phyloP scores from a whole-genome alignment of 805 yeast genomes.

The Metschnikowia noctiluminum region DNA sequence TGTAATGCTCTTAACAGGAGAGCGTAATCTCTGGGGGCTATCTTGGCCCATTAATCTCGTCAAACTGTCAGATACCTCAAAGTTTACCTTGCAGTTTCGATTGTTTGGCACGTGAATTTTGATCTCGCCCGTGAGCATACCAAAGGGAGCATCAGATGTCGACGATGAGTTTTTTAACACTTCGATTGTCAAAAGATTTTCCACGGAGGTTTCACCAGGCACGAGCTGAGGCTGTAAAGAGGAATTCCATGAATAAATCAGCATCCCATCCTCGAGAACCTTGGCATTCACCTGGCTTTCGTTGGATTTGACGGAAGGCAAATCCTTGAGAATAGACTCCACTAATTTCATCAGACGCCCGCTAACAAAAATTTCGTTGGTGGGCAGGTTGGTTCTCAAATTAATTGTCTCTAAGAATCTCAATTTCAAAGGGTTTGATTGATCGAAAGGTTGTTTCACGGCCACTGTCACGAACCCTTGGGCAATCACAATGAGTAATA shows the following conservation, averaged over 20 bases:
- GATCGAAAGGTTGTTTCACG: conserved; percentile 56
- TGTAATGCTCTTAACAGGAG: conserved; percentile 65
- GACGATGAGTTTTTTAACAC: conserved; percentile 49
- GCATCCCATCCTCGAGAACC: conserved; percentile 43
- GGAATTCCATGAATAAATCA: conserved; percentile 52
- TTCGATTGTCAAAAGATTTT: conserved; percentile 48
- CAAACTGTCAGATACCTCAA: conserved; percentile 47
- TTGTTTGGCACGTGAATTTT: conserved; percentile 55
- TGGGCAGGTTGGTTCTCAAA: conserved; percentile 27
- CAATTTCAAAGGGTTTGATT: conserved; percentile 63
- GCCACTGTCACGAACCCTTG: conserved; percentile 36
- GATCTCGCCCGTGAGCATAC: conserved; percentile 64
- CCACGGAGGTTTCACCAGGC: conserved; percentile 29
- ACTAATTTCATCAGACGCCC: conserved; percentile 51
- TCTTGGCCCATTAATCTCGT: conserved; percentile 21
- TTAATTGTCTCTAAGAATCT: conserved; percentile 65
- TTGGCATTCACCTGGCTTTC: conserved; percentile 33
- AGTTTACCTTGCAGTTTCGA: conserved; percentile 60
- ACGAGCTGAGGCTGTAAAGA: conserved; percentile 41
- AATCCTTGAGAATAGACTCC: conserved; percentile 46
- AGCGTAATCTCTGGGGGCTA: conserved; percentile 29
- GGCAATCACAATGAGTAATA: conserved; percentile 31
- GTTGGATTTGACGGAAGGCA: conserved; percentile 58
- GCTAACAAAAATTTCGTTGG: conserved; percentile 42
- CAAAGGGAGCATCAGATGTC: conserved; percentile 48